These are phyloP conservation scores for Tilletia indica DNA, from an alignment of 1,284 basidiomycete species.

Conservation along the genomic window DNA sequence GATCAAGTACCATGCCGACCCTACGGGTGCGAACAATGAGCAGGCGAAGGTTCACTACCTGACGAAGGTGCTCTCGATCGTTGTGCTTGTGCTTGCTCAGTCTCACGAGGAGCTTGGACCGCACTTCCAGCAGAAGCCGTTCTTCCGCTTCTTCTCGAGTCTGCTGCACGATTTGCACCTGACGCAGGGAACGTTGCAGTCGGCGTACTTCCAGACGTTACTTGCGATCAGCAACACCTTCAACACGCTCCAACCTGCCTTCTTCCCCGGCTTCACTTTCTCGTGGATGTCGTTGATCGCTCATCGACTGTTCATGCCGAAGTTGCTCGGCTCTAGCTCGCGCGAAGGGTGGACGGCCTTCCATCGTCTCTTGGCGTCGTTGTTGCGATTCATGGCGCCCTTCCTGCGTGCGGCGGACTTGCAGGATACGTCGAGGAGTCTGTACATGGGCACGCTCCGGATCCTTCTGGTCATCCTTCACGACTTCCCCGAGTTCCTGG, in stretches of 20 bases:
- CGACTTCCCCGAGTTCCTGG: conserved; percentile 97
- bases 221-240: conserved; percentile 87
- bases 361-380: conserved; percentile 85
- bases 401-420: conserved; percentile 82
- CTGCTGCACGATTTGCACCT: conserved; percentile 84
- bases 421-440: conserved; percentile 76
- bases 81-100: conserved; percentile 90
- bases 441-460: conserved; percentile 89
- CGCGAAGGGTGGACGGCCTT: conserved; percentile 92
- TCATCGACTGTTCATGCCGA: conserved; percentile 95
- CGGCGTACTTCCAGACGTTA: conserved; percentile 85
- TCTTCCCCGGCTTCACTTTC: conserved; percentile 97
- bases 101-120: conserved; percentile 89
- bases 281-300: conserved; percentile 97
- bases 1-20: conserved; percentile 98
- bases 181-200: conserved; percentile 74
- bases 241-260: conserved; percentile 90
- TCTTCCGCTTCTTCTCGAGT: conserved; percentile 97
- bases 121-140: conserved; percentile 93
- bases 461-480: conserved; percentile 91
- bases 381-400: conserved; percentile 89
- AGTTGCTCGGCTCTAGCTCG: conserved; percentile 78
- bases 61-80: conserved; percentile 95
- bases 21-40: conserved; percentile 77
- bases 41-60: conserved; percentile 94